Percentiles rank a stretch among this genome's conserved stretches.
Evolutionary conservation across 441 rosid species (phyloP).

Genomic region (Populus hybrid): DNA sequence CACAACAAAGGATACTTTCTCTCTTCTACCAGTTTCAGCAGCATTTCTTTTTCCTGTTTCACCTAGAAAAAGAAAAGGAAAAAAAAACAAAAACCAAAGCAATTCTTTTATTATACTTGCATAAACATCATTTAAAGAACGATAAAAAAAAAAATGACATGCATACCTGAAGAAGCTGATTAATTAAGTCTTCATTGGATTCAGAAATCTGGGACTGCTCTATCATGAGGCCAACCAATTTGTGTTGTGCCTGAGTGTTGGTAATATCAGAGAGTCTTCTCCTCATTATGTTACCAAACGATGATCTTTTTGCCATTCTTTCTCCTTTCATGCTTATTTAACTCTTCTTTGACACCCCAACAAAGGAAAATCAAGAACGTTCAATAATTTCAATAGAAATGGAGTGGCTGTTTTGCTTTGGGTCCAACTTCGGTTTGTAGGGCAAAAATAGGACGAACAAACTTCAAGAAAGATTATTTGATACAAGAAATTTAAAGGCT

Average conservation of each 20-base stretch:
- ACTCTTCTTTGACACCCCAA: background rate
- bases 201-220: slow-evolving; percentile 24
- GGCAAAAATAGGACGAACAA: background rate
- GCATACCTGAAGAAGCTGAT: slow-evolving; percentile 56
- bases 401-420: no score
- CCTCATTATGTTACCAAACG: slow-evolving; percentile 48
- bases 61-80: slow-evolving; percentile 1
- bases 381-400: no score
- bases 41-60: slow-evolving; percentile 57
- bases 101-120: background rate
- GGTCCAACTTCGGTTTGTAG: background rate
- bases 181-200: slow-evolving; percentile 28
- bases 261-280: slow-evolving; percentile 70
- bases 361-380: background rate
- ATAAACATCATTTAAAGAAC: background rate
- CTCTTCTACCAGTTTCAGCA: slow-evolving; percentile 62
- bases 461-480: background rate
- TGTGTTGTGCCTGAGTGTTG: slow-evolving; percentile 46
- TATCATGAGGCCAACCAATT: slow-evolving; percentile 15
- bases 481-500: no score
- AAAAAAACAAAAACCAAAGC: background rate
- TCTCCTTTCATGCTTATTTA: slow-evolving; percentile 37
- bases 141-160: background rate
- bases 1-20: slow-evolving; percentile 64
- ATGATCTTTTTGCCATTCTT: slow-evolving; percentile 55